Evolutionary conservation across 257 asterid genomes (phyloP).

Genomic region (Capsicum rhomboideum): DNA sequence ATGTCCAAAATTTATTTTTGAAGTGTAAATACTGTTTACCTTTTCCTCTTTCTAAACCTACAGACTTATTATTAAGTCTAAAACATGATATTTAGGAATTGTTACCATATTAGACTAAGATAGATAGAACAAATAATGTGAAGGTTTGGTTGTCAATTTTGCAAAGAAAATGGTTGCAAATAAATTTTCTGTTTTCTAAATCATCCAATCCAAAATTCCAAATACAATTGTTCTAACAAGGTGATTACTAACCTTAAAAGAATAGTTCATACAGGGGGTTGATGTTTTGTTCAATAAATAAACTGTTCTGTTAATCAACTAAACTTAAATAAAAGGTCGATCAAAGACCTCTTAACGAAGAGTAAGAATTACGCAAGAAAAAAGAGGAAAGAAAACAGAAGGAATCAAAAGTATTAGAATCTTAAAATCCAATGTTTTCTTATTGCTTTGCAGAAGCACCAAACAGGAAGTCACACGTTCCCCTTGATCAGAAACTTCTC

Average conservation of each 20-base stretch:
- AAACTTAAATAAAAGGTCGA: too few species aligned
- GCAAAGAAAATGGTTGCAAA: not conserved
- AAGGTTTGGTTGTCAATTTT: not conserved
- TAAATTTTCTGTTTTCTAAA: not conserved
- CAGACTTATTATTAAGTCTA: not conserved
- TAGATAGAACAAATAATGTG: not conserved
- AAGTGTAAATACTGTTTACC: not conserved
- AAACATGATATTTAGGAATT: not conserved
- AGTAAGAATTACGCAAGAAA: too few species aligned
- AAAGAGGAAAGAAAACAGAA: too few species aligned
- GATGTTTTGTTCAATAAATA: not conserved
- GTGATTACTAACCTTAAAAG: too few species aligned
- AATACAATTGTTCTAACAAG: not conserved
- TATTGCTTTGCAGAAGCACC: too few species aligned
- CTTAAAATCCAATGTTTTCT: too few species aligned
- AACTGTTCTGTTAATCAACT: not conserved
- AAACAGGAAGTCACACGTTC: too few species aligned
- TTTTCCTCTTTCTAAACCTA: not conserved
- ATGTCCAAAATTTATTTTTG: not conserved
- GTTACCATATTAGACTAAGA: not conserved
- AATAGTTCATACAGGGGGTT: too few species aligned
- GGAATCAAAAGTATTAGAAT: too few species aligned
- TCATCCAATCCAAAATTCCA: not conserved
- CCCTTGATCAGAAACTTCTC: too few species aligned
- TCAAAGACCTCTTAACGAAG: too few species aligned